Base-by-base conservation (phyloP, 768 basidiomycete genomes). In the Mycena olivaceomarginata region DNA sequence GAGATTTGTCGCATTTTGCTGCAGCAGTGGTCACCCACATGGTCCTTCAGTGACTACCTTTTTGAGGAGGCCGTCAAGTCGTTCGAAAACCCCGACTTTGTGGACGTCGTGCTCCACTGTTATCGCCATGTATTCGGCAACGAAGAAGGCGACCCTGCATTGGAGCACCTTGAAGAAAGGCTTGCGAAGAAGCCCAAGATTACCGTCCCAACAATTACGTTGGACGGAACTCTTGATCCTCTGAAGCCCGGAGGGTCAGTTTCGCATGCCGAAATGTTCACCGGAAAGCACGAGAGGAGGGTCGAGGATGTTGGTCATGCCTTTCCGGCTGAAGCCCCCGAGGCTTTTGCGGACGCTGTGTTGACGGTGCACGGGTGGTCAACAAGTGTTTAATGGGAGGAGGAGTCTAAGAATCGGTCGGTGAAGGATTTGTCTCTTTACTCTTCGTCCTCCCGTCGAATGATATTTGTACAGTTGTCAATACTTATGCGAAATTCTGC, bases 291-390 rank as follows among this genome's bases (percentile, higher is more conserved):
- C 60, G 60, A 63, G 60, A 63, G 60, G n/a, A 40, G 60, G 12
- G 60, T 63, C 31, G 60, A 40, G 60, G 39, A 63, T 63, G 60
- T 63, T 41, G 60, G 60, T 40, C 60, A 63, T n/a, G 40, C 60
- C 39, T 40, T 63, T n/a, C 60, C 60, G 10, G 18, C 39, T 41
- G 60, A 63, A 41, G 60, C 60, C 12, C 60, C 60, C 25, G 60
- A 18, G 7, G 60, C 60, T 2, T 63, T 63, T 39, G 39, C 40
- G 39, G 60, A 63, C 39, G 60, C 60, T 63, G 40, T 63, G 39
- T 41, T 40, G 60, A 63, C 60, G 20, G 60, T 63, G 16, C 18
- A 41, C 15, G 5, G 40, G 9, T 63, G 60, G 60, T 11, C 9
- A 20, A 13, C 56, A 7, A 10, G 16, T 7, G 4, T 7, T 48